Conservation (phyloP, 1,284 basidiomycete genomes). For the Malassezia furfur region DNA sequence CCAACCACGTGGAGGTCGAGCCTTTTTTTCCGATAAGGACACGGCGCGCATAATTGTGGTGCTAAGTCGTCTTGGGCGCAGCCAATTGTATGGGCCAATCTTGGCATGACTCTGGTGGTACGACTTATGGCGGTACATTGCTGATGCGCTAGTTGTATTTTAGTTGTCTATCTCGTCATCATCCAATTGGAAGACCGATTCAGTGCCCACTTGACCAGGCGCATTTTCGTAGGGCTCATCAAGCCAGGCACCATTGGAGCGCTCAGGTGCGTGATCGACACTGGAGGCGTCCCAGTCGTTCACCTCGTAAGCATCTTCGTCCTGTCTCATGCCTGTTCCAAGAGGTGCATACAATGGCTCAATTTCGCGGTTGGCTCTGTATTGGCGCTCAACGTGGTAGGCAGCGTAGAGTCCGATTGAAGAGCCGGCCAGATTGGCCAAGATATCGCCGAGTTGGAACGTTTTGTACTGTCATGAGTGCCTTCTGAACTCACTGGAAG, state of each 20-base stretch:
- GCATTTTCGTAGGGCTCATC: background rate
- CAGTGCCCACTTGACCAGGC: background rate
- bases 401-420: slow-evolving; percentile 58
- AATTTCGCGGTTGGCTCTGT: slow-evolving; percentile 26
- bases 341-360: slow-evolving; percentile 35
- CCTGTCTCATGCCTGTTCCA: slow-evolving; percentile 20
- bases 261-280: background rate
- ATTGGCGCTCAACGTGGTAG: slow-evolving; percentile 28
- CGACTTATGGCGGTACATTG: too few relatives aligned
- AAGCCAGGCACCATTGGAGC: background rate
- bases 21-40: too few relatives aligned
- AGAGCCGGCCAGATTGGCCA: slow-evolving; percentile 72
- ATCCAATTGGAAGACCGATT: background rate
- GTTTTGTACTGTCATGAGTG: slow-evolving; percentile 55
- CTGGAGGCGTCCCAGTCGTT: background rate
- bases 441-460: slow-evolving; percentile 67
- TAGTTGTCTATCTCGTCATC: background rate
- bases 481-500: slow-evolving; percentile 54
- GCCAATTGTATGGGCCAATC: too few relatives aligned
- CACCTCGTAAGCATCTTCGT: slow-evolving; percentile 2
- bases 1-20: too few relatives aligned
- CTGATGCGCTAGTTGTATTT: too few relatives aligned
- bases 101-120: too few relatives aligned
- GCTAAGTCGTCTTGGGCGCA: too few relatives aligned
- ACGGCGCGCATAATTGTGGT: too few relatives aligned